Percentiles rank a stretch among this genome's conserved stretches.
These are phyloP conservation scores for Colletotrichum magnum DNA, from an alignment of 2,329 filamentous ascomycete species.

Conservation along the genomic window DNA sequence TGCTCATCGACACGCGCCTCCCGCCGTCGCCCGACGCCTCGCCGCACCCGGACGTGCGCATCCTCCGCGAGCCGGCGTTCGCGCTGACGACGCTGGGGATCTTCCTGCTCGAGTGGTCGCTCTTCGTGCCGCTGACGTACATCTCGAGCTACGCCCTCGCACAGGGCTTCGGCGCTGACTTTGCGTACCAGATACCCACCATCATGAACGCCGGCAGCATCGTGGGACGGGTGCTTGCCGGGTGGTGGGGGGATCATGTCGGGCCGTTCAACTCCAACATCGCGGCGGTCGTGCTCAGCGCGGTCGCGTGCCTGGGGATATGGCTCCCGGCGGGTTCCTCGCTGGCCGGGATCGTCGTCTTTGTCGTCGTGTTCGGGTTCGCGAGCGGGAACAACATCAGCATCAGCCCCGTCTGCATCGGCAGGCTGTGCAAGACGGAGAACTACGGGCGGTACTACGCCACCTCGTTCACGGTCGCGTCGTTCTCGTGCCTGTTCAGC, in stretches of 20 bases:
- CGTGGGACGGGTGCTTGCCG: constrained; percentile 83
- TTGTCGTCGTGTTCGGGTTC: constrained; percentile 84
- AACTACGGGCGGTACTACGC: constrained; percentile 89
- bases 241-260: constrained; percentile 83
- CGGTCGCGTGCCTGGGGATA: constrained; percentile 76
- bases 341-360: constrained; percentile 76
- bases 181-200: constrained; percentile 83
- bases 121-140: constrained; percentile 86
- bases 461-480: constrained; percentile 85
- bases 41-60: constrained; percentile 73
- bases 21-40: constrained; percentile 71
- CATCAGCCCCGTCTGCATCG: constrained; percentile 86
- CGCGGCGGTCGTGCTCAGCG: constrained; percentile 72
- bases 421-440: constrained; percentile 83
- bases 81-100: constrained; percentile 74
- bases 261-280: constrained; percentile 90
- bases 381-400: constrained; percentile 84
- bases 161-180: constrained; percentile 72
- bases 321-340: constrained; percentile 79
- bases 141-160: constrained; percentile 81
- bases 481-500: constrained; percentile 73
- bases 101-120: constrained; percentile 80
- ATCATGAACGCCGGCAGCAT: constrained; percentile 87
- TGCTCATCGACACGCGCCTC: constrained; percentile 70
- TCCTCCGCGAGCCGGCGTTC: constrained; percentile 74